Percentiles rank a stretch among this genome's conserved stretches.
Conservation (phyloP, 2,329 filamentous ascomycete species). For the Gnomoniopsis smithogilvyi region DNA sequence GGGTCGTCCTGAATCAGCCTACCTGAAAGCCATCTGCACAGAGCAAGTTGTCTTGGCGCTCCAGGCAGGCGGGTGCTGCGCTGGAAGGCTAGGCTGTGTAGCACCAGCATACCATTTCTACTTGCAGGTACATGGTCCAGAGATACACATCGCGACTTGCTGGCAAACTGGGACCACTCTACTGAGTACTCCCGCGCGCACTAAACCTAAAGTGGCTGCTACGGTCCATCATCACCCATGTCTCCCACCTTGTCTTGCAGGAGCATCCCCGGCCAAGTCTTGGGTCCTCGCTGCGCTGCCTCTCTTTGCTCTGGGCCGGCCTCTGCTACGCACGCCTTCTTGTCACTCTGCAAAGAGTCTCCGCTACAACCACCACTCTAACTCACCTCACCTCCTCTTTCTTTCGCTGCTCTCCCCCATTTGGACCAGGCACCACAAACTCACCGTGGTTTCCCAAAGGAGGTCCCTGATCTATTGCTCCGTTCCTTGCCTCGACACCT, state of each 20-base stretch:
- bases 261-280: neutral
- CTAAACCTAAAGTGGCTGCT: conserved; percentile 5
- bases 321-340: conserved; percentile 1
- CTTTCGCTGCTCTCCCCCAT: conserved; percentile 10
- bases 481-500: conserved; percentile 7
- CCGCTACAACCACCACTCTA: conserved; percentile 1
- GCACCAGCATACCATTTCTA: too few relatives aligned
- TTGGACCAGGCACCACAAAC: conserved; percentile 11
- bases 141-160: neutral
- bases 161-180: too few relatives aligned
- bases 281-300: neutral
- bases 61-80: too few relatives aligned
- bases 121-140: neutral
- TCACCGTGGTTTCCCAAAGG: conserved; percentile 5
- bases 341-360: neutral
- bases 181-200: neutral
- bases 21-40: neutral
- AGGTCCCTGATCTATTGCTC: neutral
- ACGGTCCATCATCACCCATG: conserved; percentile 3
- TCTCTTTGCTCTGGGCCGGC: neutral
- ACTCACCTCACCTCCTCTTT: neutral
- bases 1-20: conserved; percentile 1
- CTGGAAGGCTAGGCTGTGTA: too few relatives aligned
- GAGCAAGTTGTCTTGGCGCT: neutral
- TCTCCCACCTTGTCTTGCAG: neutral